Conservation (phyloP, 129 eudicot genomes). For the Pulicaria dysenterica region DNA sequence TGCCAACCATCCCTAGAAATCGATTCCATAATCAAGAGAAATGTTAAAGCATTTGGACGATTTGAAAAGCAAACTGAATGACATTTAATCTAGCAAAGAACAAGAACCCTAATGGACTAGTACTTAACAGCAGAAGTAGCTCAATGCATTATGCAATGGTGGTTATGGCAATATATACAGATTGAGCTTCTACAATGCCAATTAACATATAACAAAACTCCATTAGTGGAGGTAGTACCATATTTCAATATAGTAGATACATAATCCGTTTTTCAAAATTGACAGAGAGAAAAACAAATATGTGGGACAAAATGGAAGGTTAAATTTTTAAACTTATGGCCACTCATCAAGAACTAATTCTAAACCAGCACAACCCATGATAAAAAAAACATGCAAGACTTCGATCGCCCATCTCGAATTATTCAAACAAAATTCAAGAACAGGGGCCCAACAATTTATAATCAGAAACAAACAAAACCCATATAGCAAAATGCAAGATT, state of each 20-base stretch:
- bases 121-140: slow-evolving; percentile 11
- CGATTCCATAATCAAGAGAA: too few species aligned
- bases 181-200: slow-evolving; percentile 3
- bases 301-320: not conserved
- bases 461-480: slow-evolving; percentile 24
- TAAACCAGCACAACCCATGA: slow-evolving; percentile 25
- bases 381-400: slow-evolving; percentile 10
- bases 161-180: slow-evolving; percentile 16
- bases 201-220: not conserved
- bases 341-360: slow-evolving; percentile 11
- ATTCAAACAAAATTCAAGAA: not conserved
- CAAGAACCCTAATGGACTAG: slow-evolving; percentile 10
- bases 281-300: not conserved
- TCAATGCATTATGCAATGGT: slow-evolving; percentile 16
- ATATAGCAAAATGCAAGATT: slow-evolving; percentile 29
- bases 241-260: not conserved
- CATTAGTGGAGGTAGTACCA: not conserved
- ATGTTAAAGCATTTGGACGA: too few species aligned
- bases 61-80: not conserved
- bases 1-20: too few species aligned
- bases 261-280: slow-evolving; percentile 14
- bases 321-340: slow-evolving; percentile 18
- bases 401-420: slow-evolving; percentile 1
- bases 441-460: not conserved
- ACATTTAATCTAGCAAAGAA: slow-evolving; percentile 11